phyloP scores from a whole-genome alignment of 1,284 basidiomycete species.

The Xerocomus nothofagi region DNA sequence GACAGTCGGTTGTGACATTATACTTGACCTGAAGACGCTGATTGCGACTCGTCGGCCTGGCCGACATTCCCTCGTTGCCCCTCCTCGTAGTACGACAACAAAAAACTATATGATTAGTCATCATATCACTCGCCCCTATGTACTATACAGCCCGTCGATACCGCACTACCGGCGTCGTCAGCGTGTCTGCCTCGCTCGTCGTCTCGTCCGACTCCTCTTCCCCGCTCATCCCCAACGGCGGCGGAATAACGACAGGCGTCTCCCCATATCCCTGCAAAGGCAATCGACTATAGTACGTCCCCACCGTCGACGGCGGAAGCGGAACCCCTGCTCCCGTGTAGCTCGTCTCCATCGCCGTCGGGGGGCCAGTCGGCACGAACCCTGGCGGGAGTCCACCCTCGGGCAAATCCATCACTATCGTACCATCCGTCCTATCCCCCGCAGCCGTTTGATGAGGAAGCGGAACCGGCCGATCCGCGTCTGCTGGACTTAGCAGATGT shows the following conservation, averaged over 20 bases:
- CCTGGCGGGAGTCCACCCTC: slow-evolving; percentile 30
- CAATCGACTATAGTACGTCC: slow-evolving; percentile 24
- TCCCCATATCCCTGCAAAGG: slow-evolving; percentile 14
- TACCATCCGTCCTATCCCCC: slow-evolving; percentile 2
- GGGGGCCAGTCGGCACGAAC: slow-evolving; percentile 27
- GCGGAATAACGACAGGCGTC: slow-evolving; percentile 30
- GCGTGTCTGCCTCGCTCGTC: slow-evolving; percentile 33
- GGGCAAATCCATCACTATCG: slow-evolving; percentile 28
- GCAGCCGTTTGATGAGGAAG: slow-evolving; percentile 22
- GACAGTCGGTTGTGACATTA: slow-evolving; percentile 79
- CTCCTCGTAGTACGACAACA: slow-evolving; percentile 4
- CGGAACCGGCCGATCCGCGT: slow-evolving; percentile 34
- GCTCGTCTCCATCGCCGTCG: slow-evolving; percentile 17
- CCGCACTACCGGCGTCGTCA: slow-evolving; percentile 32
- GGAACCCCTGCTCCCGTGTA: slow-evolving; percentile 28
- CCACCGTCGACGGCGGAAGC: slow-evolving; percentile 30
- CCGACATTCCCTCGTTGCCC: slow-evolving; percentile 8
- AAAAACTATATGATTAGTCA: slow-evolving; percentile 17
- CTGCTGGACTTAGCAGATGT: slow-evolving; percentile 34
- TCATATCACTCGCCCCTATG: slow-evolving; percentile 4
- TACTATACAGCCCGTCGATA: too few relatives aligned
- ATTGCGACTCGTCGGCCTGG: slow-evolving; percentile 20
- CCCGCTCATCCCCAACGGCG: slow-evolving; percentile 22
- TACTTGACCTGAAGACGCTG: slow-evolving; percentile 62
- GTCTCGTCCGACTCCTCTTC: slow-evolving; percentile 21